phyloP scores from a whole-genome alignment of 140 eudicot genomes.

The Flaveria floridana region DNA sequence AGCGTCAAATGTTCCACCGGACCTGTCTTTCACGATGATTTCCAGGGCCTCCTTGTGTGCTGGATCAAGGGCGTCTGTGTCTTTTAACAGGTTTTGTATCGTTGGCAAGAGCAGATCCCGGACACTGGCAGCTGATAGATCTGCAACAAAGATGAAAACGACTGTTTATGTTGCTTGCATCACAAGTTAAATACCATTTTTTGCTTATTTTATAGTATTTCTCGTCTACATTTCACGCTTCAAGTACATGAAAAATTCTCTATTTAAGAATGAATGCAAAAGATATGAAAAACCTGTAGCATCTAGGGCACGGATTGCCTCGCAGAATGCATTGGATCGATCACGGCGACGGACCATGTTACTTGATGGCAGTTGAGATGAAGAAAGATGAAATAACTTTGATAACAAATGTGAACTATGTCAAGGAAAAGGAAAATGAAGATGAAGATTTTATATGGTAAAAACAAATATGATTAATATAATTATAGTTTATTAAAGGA shows the following conservation, averaged over 20 bases:
- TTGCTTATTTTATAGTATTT: background rate
- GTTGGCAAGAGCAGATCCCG: constrained; percentile 78
- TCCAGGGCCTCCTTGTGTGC: constrained; percentile 98
- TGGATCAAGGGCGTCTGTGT: constrained; percentile 88
- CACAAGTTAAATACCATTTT: background rate
- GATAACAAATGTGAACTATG: constrained; percentile 70
- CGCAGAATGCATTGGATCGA: constrained; percentile 91
- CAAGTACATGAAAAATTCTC: background rate
- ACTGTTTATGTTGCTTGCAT: background rate
- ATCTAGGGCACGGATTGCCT: constrained; percentile 92
- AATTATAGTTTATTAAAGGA: constrained; percentile 36
- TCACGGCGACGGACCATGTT: constrained; percentile 79
- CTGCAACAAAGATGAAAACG: constrained; percentile 38
- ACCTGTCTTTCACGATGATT: constrained; percentile 76
- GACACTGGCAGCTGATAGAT: constrained; percentile 69
- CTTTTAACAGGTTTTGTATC: constrained; percentile 75
- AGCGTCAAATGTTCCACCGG: constrained; percentile 81
- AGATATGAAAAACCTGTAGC: constrained; percentile 71
- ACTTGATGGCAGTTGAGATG: constrained; percentile 56
- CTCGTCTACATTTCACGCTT: background rate
- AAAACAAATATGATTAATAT: background rate
- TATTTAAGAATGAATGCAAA: constrained; percentile 4
- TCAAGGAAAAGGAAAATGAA: constrained; percentile 48
- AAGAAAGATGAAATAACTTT: constrained; percentile 76
- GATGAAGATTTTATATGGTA: background rate